These are phyloP conservation scores for Pharnaceum exiguum DNA, from an alignment of 148 eudicot genomes.

Conservation along the genomic window DNA sequence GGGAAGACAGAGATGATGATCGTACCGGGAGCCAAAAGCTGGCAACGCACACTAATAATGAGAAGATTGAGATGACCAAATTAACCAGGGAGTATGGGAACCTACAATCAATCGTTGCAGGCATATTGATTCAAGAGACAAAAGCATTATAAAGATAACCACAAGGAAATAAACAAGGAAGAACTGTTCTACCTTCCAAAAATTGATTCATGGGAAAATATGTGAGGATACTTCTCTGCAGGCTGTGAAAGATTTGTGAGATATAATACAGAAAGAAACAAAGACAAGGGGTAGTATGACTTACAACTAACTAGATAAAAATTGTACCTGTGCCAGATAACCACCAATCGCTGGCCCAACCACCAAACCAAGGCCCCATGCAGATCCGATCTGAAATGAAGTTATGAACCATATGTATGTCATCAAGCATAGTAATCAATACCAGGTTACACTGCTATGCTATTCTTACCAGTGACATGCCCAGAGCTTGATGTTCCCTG, in stretches of 20 bases:
- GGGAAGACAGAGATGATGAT: background rate
- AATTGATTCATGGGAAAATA: constrained; percentile 43
- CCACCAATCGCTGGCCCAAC: constrained; percentile 49
- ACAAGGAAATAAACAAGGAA: background rate
- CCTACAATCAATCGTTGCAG: constrained; percentile 23
- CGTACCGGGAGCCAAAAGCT: constrained; percentile 57
- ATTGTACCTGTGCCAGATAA: constrained; percentile 44
- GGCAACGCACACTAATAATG: constrained; percentile 30
- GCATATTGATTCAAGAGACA: background rate
- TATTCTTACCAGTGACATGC: constrained; percentile 45
- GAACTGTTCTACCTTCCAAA: constrained; percentile 41
- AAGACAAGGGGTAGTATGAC: background rate
- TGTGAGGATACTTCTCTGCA: constrained; percentile 48
- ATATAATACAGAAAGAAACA: background rate
- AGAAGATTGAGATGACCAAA: constrained; percentile 37
- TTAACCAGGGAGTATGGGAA: constrained; percentile 52
- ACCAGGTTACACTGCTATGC: too few species aligned
- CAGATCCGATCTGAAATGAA: constrained; percentile 30
- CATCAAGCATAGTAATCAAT: constrained; percentile 1
- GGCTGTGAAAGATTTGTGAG: constrained; percentile 28
- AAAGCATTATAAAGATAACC: constrained; percentile 3
- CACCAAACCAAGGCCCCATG: constrained; percentile 47
- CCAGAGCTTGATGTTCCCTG: constrained; percentile 59
- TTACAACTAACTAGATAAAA: background rate
- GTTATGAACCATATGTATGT: background rate